phyloP scores from a whole-genome alignment of 768 basidiomycete genomes.

The Albatrellus ellisii region DNA sequence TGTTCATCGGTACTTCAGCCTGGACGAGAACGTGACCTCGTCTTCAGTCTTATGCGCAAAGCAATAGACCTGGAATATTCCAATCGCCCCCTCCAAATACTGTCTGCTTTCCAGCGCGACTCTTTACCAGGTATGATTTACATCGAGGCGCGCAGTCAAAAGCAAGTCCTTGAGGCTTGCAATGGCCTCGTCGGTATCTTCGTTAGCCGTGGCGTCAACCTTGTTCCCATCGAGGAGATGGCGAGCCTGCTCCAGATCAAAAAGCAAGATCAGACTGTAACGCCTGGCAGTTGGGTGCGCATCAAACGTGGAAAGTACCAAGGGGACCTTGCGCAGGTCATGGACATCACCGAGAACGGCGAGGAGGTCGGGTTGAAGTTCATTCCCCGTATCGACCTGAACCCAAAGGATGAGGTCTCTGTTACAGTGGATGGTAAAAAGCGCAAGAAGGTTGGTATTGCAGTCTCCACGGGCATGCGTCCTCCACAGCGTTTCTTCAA shows the following conservation, averaged over 20 bases:
- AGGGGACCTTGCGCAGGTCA: conserved; percentile 90
- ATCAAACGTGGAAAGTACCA: conserved; percentile 88
- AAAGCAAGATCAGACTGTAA: conserved; percentile 79
- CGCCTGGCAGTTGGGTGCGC: conserved; percentile 88
- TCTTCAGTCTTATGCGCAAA: conserved; percentile 92
- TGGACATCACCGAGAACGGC: conserved; percentile 87
- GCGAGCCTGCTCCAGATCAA: conserved; percentile 91
- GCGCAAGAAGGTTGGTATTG: conserved; percentile 49
- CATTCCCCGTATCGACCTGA: conserved; percentile 95
- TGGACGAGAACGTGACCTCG: conserved; percentile 86
- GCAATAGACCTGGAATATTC: conserved; percentile 74
- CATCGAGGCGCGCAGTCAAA: conserved; percentile 82
- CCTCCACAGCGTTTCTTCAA: conserved; percentile 92
- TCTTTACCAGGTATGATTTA: conserved; percentile 94
- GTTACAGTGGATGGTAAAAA: conserved; percentile 66
- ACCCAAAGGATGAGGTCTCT: conserved; percentile 68
- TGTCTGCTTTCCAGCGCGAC: conserved; percentile 93
- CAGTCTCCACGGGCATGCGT: conserved; percentile 41
- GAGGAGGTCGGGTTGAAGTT: conserved; percentile 90
- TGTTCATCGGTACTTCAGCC: conserved; percentile 31
- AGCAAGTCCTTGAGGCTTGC: conserved; percentile 76
- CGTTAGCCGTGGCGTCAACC: conserved; percentile 60
- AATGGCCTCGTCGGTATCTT: conserved; percentile 91
- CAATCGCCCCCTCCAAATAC: conserved; percentile 67
- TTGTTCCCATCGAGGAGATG: conserved; percentile 98